Base-by-base conservation (phyloP, 1,284 basidiomycete genomes). In the Baeospora myosura region DNA sequence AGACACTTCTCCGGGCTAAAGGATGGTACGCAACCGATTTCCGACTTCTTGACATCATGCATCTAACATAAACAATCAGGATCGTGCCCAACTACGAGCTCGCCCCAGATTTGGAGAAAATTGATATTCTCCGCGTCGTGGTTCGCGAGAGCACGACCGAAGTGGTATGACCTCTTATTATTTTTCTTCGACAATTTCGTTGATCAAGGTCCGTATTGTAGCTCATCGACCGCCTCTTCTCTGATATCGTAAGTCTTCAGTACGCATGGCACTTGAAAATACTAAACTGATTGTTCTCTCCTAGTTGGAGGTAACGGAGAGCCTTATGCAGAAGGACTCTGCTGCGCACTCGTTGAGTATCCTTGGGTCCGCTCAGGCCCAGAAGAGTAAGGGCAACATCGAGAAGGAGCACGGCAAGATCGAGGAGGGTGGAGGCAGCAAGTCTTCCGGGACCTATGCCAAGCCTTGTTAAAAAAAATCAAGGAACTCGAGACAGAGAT, bases 31-130 rank as follows among this genome's bases (percentile, higher is more conserved):
- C 49, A 20, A 7, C n/a, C n/a, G n/a, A 17, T 36, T 28, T 14
- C 6, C 25, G 17, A 18, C 25, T n/a, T n/a, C 12, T 17, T 10
- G 3, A 14, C 25, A 16, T 18, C 20, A 16, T 26, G 14, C 26
- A 32, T 20, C 16, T 2, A 24, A 14, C n/a, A n/a, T 20, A n/a
- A 29, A 16, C 38, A 17, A 18, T 22, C 31, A 73, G 80, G 84
- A 90, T 92, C 52, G 86, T 92, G 1, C 90, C 90, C 2, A 93
- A 86, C 62, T 92, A 92, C 55, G 83, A 87, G 49, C 69, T 91
- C 24, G 77, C 89, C 6, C 88, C 88, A 4, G 63, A 69, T 45
- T 60, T 85, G 43, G 68, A 89, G 47, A 64, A 76, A 11, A 62
- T 80, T 34, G 78, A 93, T 56, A 92, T 95, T 50, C 71, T 95